These are phyloP conservation scores for Bimuria novae-zelandiae DNA, from an alignment of 2,329 filamentous ascomycete species.

Conservation along the genomic window DNA sequence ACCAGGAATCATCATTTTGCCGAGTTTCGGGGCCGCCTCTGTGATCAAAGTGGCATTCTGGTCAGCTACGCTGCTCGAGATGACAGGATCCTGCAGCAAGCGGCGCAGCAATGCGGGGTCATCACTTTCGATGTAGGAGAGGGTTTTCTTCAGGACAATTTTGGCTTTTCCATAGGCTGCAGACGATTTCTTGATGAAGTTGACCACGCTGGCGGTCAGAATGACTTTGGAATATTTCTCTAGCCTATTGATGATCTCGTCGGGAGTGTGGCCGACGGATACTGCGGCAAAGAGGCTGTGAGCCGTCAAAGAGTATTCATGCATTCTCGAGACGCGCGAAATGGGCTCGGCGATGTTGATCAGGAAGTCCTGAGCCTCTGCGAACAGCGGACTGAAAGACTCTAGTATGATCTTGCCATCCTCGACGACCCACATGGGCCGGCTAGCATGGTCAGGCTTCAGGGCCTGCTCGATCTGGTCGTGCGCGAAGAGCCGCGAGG, in stretches of 20 bases:
- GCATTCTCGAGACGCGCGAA: slow-evolving; percentile 85
- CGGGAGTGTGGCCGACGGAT: slow-evolving; percentile 85
- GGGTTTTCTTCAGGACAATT: slow-evolving; percentile 90
- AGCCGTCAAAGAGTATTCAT: slow-evolving; percentile 89
- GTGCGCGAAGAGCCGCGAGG: slow-evolving; percentile 62
- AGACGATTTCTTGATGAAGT: slow-evolving; percentile 82
- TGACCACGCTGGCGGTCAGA: slow-evolving; percentile 76
- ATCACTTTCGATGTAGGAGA: slow-evolving; percentile 90
- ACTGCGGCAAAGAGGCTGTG: slow-evolving; percentile 96
- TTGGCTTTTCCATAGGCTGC: slow-evolving; percentile 95
- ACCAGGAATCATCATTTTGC: slow-evolving; percentile 86
- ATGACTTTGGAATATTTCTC: slow-evolving; percentile 89
- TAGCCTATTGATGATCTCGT: slow-evolving; percentile 87
- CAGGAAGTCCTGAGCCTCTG: slow-evolving; percentile 89
- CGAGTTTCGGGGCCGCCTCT: slow-evolving; percentile 83
- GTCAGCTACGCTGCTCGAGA: slow-evolving; percentile 78
- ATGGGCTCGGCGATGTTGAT: slow-evolving; percentile 94
- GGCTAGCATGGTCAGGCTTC: slow-evolving; percentile 86
- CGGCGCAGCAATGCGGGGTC: slow-evolving; percentile 85
- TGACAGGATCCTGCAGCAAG: slow-evolving; percentile 81
- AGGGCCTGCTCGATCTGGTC: slow-evolving; percentile 84
- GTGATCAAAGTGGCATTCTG: slow-evolving; percentile 74
- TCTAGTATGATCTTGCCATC: slow-evolving; percentile 87
- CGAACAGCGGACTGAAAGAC: slow-evolving; percentile 86
- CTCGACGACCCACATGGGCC: slow-evolving; percentile 93